Percentiles rank a stretch among this genome's conserved stretches.
Conservation (phyloP, 2,329 filamentous ascomycete genomes). For the Rugonectria rugulosa region DNA sequence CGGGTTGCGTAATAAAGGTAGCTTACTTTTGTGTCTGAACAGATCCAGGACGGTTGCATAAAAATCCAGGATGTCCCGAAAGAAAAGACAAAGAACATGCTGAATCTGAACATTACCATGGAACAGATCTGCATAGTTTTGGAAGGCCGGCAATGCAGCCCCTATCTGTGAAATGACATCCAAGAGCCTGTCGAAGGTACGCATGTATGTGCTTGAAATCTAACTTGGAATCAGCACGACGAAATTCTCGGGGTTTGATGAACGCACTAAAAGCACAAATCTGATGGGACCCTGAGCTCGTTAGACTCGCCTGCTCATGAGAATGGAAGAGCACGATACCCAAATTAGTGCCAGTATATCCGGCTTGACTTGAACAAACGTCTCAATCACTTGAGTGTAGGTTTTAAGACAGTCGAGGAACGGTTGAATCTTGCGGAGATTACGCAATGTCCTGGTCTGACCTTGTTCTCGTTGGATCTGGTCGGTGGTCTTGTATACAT, state of each 20-base stretch:
- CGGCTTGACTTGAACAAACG: neutral
- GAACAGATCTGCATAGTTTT: neutral
- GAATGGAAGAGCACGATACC: neutral
- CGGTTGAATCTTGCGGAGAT: neutral
- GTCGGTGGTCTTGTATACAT: neutral
- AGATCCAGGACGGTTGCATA: neutral
- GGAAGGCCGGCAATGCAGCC: neutral
- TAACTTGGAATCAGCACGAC: neutral
- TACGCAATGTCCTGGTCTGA: neutral
- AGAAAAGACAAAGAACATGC: neutral
- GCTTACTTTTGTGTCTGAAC: neutral
- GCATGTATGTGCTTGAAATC: neutral
- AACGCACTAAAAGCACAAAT: neutral
- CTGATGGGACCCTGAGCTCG: neutral
- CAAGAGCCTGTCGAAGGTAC: neutral
- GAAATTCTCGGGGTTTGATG: neutral
- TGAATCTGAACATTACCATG: neutral
- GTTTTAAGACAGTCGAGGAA: neutral
- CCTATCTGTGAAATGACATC: neutral
- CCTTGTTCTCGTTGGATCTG: neutral
- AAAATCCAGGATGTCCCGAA: neutral
- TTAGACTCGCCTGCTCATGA: neutral
- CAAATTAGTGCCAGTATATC: neutral
- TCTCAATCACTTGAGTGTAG: neutral
- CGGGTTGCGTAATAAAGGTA: neutral